Conservation (phyloP, 441 rosid genomes). For the Pelargonium cotyledonis region DNA sequence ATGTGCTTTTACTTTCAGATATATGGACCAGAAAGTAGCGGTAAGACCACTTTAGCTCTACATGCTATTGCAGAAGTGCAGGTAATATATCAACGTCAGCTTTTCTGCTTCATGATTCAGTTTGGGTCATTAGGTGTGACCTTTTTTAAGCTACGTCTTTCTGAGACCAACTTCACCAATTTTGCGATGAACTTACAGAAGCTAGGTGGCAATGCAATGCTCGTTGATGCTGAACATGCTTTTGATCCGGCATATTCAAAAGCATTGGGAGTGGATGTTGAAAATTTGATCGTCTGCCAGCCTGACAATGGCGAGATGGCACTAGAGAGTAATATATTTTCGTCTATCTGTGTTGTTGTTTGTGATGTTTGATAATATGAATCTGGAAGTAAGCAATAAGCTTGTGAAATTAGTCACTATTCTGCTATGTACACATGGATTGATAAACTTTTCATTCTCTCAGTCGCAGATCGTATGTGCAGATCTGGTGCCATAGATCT, state of each 20-base stretch:
- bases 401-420: constrained; percentile 5
- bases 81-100: constrained; percentile 35
- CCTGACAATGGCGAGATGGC: constrained; percentile 98
- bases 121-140: constrained; percentile 9
- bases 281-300: constrained; percentile 85
- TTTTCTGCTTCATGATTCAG: constrained; percentile 9
- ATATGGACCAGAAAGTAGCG: constrained; percentile 96
- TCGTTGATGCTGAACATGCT: constrained; percentile 98
- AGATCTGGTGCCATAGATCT: constrained; percentile 92
- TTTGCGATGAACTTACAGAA: constrained; percentile 46
- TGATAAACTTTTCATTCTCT: constrained; percentile 23
- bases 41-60: constrained; percentile 91
- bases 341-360: constrained; percentile 12
- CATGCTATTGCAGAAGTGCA: constrained; percentile 98
- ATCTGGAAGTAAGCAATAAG: neutral
- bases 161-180: constrained; percentile 16
- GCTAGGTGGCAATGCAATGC: constrained; percentile 94
- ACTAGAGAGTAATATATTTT: constrained; percentile 59
- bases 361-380: constrained; percentile 8
- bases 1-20: constrained; percentile 40
- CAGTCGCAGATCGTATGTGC: constrained; percentile 99
- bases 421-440: constrained; percentile 7
- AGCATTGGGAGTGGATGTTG: constrained; percentile 87
- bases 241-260: constrained; percentile 95
- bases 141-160: constrained; percentile 6